Conservation (phyloP, 768 basidiomycete species). For the Baorangia bicolor region DNA sequence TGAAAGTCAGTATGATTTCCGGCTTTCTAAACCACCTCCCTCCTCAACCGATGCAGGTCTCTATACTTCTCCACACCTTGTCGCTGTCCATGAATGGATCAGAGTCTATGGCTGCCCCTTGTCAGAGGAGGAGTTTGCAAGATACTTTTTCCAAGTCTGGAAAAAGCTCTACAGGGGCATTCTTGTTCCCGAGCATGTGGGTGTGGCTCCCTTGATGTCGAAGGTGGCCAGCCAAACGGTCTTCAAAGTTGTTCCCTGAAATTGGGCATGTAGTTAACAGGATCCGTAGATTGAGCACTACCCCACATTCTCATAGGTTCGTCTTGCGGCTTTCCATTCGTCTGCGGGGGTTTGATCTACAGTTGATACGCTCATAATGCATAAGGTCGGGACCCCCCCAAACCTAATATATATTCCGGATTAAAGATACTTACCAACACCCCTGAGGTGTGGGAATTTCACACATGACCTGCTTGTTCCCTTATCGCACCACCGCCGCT, state of each 20-base stretch:
- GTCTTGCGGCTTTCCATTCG: neutral
- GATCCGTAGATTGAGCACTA: neutral
- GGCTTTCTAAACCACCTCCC: neutral
- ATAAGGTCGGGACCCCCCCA: too few relatives aligned
- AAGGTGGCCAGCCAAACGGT: neutral
- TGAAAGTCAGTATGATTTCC: slow-evolving; percentile 70
- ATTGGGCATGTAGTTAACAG: neutral
- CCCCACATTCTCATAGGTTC: slow-evolving; percentile 7
- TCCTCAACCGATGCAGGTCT: slow-evolving; percentile 53
- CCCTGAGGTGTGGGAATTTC: too few relatives aligned
- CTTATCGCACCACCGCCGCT: too few relatives aligned
- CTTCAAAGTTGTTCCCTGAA: neutral
- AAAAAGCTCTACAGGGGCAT: slow-evolving; percentile 42
- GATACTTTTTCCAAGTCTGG: slow-evolving; percentile 97
- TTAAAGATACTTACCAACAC: too few relatives aligned
- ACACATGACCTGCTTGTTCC: too few relatives aligned
- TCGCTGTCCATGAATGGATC: slow-evolving; percentile 94
- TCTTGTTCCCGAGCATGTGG: neutral
- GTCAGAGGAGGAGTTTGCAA: slow-evolving; percentile 84
- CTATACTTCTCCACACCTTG: slow-evolving; percentile 95
- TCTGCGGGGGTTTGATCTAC: neutral
- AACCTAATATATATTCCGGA: too few relatives aligned
- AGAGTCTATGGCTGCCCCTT: slow-evolving; percentile 89
- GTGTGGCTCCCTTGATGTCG: neutral
- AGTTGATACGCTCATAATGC: too few relatives aligned